A percentile compares a stretch with the other conserved stretches of the same genome.
phyloP scores from a whole-genome alignment of 176 grass and related monocot genomes.

The Rhipidocladum racemiflorum region DNA sequence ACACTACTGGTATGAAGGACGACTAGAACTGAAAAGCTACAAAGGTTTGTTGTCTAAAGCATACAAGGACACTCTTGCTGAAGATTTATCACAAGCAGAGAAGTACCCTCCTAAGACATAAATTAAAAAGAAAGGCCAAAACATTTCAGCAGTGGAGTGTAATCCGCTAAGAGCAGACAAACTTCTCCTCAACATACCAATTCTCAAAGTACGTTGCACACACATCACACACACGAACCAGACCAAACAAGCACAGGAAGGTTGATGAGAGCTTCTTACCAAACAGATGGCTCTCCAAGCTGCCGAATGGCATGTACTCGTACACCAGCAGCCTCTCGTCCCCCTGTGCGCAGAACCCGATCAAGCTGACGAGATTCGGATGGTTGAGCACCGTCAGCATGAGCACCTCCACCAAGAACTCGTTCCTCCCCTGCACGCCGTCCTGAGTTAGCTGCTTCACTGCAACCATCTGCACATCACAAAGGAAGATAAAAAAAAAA shows the following conservation, averaged over 20 bases:
- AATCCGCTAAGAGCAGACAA: not conserved
- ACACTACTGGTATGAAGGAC: not conserved
- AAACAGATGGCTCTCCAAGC: slow-evolving; percentile 85
- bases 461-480: slow-evolving; percentile 62
- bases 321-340: slow-evolving; percentile 91
- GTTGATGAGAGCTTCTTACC: slow-evolving; percentile 45
- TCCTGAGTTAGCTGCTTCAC: slow-evolving; percentile 84
- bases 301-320: slow-evolving; percentile 91
- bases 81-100: not conserved
- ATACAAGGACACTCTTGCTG: not conserved
- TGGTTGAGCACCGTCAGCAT: slow-evolving; percentile 83
- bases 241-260: not conserved
- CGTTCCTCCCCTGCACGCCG: slow-evolving; percentile 70
- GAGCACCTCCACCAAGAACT: slow-evolving; percentile 93
- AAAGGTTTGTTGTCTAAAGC: not conserved
- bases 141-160: not conserved
- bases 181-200: not conserved
- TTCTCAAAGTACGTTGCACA: not conserved
- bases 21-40: not conserved
- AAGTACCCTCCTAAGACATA: not conserved
- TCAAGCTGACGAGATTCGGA: slow-evolving; percentile 74
- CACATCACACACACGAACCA: not conserved
- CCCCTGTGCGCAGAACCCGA: slow-evolving; percentile 83
- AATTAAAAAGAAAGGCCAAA: not conserved
- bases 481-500: not conserved